Conservation (phyloP, 768 basidiomycete species). For the Tremella yokohamensis region DNA sequence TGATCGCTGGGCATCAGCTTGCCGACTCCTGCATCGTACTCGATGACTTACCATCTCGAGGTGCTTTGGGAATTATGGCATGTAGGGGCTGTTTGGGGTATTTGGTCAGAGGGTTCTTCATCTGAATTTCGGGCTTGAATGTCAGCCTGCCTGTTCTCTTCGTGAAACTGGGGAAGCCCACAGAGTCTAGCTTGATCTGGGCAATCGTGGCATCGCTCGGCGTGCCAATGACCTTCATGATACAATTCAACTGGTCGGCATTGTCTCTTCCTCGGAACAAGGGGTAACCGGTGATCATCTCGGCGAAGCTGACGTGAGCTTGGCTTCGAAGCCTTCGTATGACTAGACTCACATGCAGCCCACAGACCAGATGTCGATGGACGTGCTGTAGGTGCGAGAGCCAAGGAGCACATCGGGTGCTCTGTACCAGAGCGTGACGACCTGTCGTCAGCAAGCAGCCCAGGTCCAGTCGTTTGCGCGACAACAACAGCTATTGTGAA, state of each 20-base stretch:
- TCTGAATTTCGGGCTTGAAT: slow-evolving; percentile 39
- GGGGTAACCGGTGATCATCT: slow-evolving; percentile 97
- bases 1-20: slow-evolving; percentile 60
- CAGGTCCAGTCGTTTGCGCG: too few species aligned
- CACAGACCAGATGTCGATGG: slow-evolving; percentile 98
- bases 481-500: too few species aligned
- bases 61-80: slow-evolving; percentile 46
- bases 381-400: slow-evolving; percentile 93
- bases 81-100: slow-evolving; percentile 49
- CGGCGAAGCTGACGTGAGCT: slow-evolving; percentile 64
- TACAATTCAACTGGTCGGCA: slow-evolving; percentile 94
- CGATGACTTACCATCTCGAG: slow-evolving; percentile 38
- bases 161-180: slow-evolving; percentile 53
- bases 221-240: slow-evolving; percentile 95
- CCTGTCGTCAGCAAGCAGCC: slow-evolving; percentile 50
- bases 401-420: slow-evolving; percentile 97
- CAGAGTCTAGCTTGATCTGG: slow-evolving; percentile 86
- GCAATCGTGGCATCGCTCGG: slow-evolving; percentile 81
- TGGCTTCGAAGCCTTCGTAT: neutral
- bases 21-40: neutral
- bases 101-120: slow-evolving; percentile 39
- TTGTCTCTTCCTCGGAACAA: slow-evolving; percentile 96
- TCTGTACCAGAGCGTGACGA: slow-evolving; percentile 97
- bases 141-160: slow-evolving; percentile 6
- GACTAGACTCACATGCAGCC: slow-evolving; percentile 69